Conservation (phyloP, 495 filamentous ascomycete genomes). For the Xylaria curta region DNA sequence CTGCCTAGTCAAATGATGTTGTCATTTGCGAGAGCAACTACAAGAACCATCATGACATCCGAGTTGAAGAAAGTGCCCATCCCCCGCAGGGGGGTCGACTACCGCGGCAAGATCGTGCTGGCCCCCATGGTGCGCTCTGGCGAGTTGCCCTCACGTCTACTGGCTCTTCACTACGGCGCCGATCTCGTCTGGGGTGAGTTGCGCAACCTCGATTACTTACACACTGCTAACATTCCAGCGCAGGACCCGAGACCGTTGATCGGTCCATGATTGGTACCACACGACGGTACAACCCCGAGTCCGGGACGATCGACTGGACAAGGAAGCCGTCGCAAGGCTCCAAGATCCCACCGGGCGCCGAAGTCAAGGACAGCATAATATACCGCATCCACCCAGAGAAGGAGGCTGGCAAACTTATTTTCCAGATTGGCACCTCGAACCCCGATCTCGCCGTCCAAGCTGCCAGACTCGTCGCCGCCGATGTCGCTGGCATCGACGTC, state of each 20-base stretch:
- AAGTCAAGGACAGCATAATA: conserved; percentile 72
- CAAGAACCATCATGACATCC: conserved; percentile 60
- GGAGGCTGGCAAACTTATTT: conserved; percentile 77
- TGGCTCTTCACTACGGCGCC: conserved; percentile 91
- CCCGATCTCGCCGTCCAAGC: conserved; percentile 83
- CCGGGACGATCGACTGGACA: conserved; percentile 81
- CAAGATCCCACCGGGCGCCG: conserved; percentile 44
- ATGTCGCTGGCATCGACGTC: conserved; percentile 94
- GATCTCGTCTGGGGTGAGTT: conserved; percentile 89
- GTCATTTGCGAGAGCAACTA: conserved; percentile 26
- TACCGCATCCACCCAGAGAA: conserved; percentile 80
- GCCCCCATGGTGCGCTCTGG: conserved; percentile 98
- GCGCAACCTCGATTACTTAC: background rate
- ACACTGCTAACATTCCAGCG: conserved; percentile 19
- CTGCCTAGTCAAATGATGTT: conserved; percentile 23
- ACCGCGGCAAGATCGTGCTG: conserved; percentile 88
- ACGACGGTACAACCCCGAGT: conserved; percentile 74
- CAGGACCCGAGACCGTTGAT: conserved; percentile 92
- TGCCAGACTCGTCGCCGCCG: conserved; percentile 77
- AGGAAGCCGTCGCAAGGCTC: conserved; percentile 72
- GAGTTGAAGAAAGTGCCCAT: conserved; percentile 72
- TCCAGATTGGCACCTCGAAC: conserved; percentile 87
- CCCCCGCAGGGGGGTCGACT: conserved; percentile 88
- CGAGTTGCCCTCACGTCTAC: conserved; percentile 85
- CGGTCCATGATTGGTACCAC: conserved; percentile 84